Base-by-base conservation (phyloP, 78 protist species). In the Tieghemostelium lacteum region DNA sequence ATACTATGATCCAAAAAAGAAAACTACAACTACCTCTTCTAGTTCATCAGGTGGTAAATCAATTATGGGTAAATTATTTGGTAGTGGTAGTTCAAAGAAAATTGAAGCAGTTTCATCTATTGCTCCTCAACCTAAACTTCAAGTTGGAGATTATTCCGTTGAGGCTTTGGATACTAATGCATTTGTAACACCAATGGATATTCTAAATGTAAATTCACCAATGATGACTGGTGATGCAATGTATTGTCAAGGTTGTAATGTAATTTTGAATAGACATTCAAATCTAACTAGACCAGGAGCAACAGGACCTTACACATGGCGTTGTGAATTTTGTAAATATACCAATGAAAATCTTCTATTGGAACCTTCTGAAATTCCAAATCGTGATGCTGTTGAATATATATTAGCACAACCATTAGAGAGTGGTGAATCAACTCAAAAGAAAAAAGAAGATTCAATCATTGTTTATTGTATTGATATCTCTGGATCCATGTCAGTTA, bases 401-500 rank as follows among this genome's bases (percentile, higher is more conserved):
- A 73, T 94, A 16, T 50, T 93, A 34, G 50, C 75, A 22, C 22
- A 88, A 28, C 86, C 93, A 24, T 58, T 22, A 5, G 31, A 50
- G 14, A 36, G 36, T 22, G n/a, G 16, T 29, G 19, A 58, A n/a
- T 24, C 19, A 10, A 24, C 29, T 65, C 4, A 10, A 33, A 22
- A 14, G 3, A 77, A 28, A 0, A 61, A 69, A 34, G 91, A 85
- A 36, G 85, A 73, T 0, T 34, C 85, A 17, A 77, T 75, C 36
- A 87, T 92, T 69, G 74, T 93, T 36, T 93, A 78, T 58, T 75
- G 83, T 65, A 61, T 93, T 6, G 96, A 93, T 71, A 73, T 87
- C 5, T 85, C 92, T 8, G 96, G 96, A 42, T 94, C 96, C 24
- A 94, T 94, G 96, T 85, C 92, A 45, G 86, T 94, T 24, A 88